phyloP scores from a whole-genome alignment of 2,329 filamentous ascomycete genomes.

The Alternaria gansuensis region DNA sequence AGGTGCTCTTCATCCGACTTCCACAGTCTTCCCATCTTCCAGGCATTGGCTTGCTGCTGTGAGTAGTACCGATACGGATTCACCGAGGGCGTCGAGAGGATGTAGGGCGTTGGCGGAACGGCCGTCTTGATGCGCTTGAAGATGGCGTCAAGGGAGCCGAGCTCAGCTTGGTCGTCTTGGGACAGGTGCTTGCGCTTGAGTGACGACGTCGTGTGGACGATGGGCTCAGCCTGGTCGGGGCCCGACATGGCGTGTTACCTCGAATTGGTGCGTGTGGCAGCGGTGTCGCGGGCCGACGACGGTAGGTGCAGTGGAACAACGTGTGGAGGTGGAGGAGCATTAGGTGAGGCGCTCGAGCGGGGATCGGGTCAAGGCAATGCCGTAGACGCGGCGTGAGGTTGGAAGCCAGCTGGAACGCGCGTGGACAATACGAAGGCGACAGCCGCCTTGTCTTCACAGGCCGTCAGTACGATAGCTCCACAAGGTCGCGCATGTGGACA shows the following conservation, averaged over 20 bases:
- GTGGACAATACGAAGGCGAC: constrained; percentile 4
- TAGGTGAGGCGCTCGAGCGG: constrained; percentile 22
- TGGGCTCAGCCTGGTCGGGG: constrained; percentile 36
- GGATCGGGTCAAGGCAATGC: neutral
- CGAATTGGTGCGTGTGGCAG: constrained; percentile 1
- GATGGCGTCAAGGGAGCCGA: constrained; percentile 53
- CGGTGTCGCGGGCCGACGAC: constrained; percentile 16
- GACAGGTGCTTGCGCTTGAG: constrained; percentile 43
- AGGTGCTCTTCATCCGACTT: constrained; percentile 64
- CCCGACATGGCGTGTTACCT: constrained; percentile 44
- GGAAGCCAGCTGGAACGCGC: neutral
- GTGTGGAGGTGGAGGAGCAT: constrained; percentile 30
- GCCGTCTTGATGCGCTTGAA: constrained; percentile 56
- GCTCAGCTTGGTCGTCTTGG: constrained; percentile 47
- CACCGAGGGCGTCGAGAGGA: constrained; percentile 59
- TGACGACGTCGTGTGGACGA: constrained; percentile 37
- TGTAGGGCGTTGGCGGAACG: constrained; percentile 57
- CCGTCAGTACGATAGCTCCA: constrained; percentile 18
- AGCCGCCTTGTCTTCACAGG: constrained; percentile 7
- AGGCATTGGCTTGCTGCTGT: constrained; percentile 53
- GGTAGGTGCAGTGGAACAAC: constrained; percentile 18
- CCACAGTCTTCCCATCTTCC: constrained; percentile 63
- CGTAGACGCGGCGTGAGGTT: constrained; percentile 12
- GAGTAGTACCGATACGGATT: constrained; percentile 56
- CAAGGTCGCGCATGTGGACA: constrained; percentile 13